Evolutionary conservation across 768 basidiomycete species (phyloP), one percentile per base, ranked within the genome.

Genomic region (Amanita phalloides): DNA sequence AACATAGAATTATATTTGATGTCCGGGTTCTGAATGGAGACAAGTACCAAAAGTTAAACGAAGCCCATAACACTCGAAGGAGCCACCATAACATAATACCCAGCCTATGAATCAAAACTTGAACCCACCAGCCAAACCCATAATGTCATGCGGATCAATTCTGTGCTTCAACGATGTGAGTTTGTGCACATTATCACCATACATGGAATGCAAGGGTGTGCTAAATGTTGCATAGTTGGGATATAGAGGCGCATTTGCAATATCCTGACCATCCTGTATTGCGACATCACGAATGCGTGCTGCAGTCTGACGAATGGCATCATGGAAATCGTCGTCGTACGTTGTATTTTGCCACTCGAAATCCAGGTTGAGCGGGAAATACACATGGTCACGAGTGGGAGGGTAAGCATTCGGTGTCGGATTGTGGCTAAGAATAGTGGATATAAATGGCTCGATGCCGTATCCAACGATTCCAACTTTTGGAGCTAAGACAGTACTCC

Each of bases 71-170:
- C 25, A 2, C 25, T 25, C 25, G 25, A 25, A 25, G 25, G 25
- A 25, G 2, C 25, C 17, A 17, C 17, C 30, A 25, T 4, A 25
- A 3, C 3, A 9, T 8, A 1, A 17, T 17, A 17, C 17, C 3
- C 9, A 30, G 21, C 3, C 10, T 10, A 10, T 10, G 32, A 32
- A 41, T 65, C 54, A 64, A 28, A 71, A 59, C 63, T 77, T 77
- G 64, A 70, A 79, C 10, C 78, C 79, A 10, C 77, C 77, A 10
- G 77, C 67, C 9, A 76, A 67, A 30, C 66, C 68, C 76, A 81
- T 80, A 49, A 79, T 67, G 51, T 72, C 65, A n/a, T 61, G 46
- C 0, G 77, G 77, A 58, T 81, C 78, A 50, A 74, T 65, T 45
- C 38, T 54, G 54, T 54, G 53, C 58, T 68, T 72, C n/a, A 77